These are phyloP conservation scores for Handroanthus guayacan DNA, from an alignment of 257 asterid genomes.

Conservation along the genomic window DNA sequence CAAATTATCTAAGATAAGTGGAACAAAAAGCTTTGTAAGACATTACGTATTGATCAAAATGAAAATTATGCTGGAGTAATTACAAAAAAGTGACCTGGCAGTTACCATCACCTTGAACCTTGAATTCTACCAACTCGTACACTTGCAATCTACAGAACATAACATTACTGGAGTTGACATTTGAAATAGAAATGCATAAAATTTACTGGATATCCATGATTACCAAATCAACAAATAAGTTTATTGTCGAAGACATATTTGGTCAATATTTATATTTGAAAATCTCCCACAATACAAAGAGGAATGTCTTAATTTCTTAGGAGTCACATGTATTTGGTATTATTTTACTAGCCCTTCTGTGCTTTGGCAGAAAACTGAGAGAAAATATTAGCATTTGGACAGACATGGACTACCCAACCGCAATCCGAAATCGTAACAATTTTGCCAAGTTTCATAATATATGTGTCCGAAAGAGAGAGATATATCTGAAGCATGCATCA, in stretches of 20 bases:
- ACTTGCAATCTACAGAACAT: slow-evolving; percentile 71
- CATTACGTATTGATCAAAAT: background rate
- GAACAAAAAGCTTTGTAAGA: background rate
- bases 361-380: background rate
- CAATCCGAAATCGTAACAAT: background rate
- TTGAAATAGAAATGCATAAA: slow-evolving; percentile 9
- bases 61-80: background rate
- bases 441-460: background rate
- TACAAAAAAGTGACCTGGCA: slow-evolving; percentile 74
- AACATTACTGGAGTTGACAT: slow-evolving; percentile 32
- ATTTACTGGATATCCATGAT: background rate
- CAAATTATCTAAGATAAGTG: background rate
- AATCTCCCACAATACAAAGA: slow-evolving; percentile 24
- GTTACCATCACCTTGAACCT: slow-evolving; percentile 96
- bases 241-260: slow-evolving; percentile 15
- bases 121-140: slow-evolving; percentile 82
- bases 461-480: slow-evolving; percentile 23
- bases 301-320: slow-evolving; percentile 1
- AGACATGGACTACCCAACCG: background rate
- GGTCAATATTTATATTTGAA: slow-evolving; percentile 6
- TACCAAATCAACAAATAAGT: slow-evolving; percentile 17
- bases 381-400: background rate
- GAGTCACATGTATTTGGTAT: background rate
- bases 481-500: background rate
- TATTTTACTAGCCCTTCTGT: background rate